Base-by-base conservation (phyloP, 2,329 filamentous ascomycete species). In the Elsinoe fawcettii region DNA sequence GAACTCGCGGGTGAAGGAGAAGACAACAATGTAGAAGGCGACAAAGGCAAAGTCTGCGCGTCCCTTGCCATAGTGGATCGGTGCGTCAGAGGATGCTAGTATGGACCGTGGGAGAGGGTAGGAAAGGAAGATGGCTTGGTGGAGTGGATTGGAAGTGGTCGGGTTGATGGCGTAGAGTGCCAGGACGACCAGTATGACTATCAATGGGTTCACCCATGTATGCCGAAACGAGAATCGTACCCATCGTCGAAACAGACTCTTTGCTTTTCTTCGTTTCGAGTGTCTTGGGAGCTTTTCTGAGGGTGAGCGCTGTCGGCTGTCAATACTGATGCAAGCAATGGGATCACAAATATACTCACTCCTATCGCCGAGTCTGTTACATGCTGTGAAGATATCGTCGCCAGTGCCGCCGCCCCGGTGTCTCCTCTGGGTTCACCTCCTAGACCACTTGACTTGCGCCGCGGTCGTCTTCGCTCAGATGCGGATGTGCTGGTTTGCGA, bases 1-100 rank as follows among this genome's bases (percentile, higher is more conserved):
- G 72, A 96, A 96, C 71, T 97, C 91, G 68, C 91, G 88, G 9
- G 90, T 95, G 71, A 97, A 96, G 60, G 88, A 90, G 60, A 97
- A 80, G 20, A 96, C 86, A 58, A 96, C 76, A 39, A 83, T 92
- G 74, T 96, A 96, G 75, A 96, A 96, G 59, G 77, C 75, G 56
- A 96, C 88, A 66, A 97, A 92, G 43, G 87, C 87, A 56, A 96
- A 77, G 70, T 97, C 91, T 76, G 85, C 87, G 39, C 73, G 78
- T n/a, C 91, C 91, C 72, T 96, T 96, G 70, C 86, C 90, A 74
- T 96, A 97, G 67, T 91, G 87, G 30, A 68, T 59, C 51, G 76
- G 71, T 16, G 76, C 72, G 72, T 65, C 75, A 14, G 44, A 4
- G 12, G 49, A 51, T 3, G 74, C 74, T 58, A 69, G 73, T 56